phyloP scores from a whole-genome alignment of 164 flowering plant genomes.

The Vitis vinifera region ASM3070453v1 NC_081821.1:16759001-16759500 shows the following conservation, averaged over 20 bases:
- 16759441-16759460: too few species aligned
- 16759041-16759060: too few species aligned
- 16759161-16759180: constrained; percentile 84
- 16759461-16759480: too few species aligned
- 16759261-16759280: background rate
- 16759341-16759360: too few species aligned
- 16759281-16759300: background rate
- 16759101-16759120: background rate
- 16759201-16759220: constrained; percentile 13
- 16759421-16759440: too few species aligned
- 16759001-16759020: background rate
- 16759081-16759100: background rate
- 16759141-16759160: constrained; percentile 84
- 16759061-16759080: background rate
- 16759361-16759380: too few species aligned
- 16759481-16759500: too few species aligned
- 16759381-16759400: too few species aligned
- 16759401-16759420: too few species aligned
- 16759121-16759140: constrained; percentile 47
- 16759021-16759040: background rate
- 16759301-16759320: background rate
- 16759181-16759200: constrained; percentile 90
- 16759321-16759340: too few species aligned
- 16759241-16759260: too few species aligned
- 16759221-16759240: background rate